These are phyloP conservation scores for Dendrothele bispora DNA, from an alignment of 768 basidiomycete species.

Conservation along the genomic window DNA sequence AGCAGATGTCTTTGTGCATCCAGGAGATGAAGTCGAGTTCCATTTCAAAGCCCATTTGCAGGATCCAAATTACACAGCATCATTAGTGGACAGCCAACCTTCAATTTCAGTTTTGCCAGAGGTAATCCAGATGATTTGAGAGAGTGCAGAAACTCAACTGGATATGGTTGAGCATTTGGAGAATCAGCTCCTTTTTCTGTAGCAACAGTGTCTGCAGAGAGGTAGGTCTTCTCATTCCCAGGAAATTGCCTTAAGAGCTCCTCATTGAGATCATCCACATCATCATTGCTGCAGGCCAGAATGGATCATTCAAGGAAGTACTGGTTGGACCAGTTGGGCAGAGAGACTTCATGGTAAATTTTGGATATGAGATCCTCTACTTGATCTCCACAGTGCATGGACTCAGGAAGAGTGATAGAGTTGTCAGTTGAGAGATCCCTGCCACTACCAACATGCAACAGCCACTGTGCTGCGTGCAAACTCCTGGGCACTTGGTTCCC, in stretches of 20 bases:
- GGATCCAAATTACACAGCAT: too few species aligned
- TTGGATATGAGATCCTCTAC: slow-evolving; percentile 11
- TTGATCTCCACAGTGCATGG: slow-evolving; percentile 3
- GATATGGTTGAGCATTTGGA: too few species aligned
- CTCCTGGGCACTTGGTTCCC: slow-evolving; percentile 7
- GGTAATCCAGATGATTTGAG: too few species aligned
- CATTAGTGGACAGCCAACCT: too few species aligned
- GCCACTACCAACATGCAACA: slow-evolving; percentile 9
- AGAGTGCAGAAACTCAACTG: too few species aligned
- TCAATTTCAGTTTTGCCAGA: too few species aligned
- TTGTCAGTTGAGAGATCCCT: background rate
- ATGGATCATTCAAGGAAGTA: slow-evolving; percentile 36
- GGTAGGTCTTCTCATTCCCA: slow-evolving; percentile 20
- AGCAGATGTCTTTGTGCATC: too few species aligned
- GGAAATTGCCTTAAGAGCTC: slow-evolving; percentile 19
- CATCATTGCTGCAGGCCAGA: slow-evolving; percentile 29
- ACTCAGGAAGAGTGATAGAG: background rate
- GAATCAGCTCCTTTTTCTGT: slow-evolving; percentile 17
- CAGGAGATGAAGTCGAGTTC: too few species aligned
- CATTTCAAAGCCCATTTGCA: too few species aligned
- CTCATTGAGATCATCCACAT: slow-evolving; percentile 34
- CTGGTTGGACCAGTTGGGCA: slow-evolving; percentile 18
- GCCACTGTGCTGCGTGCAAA: slow-evolving; percentile 14
- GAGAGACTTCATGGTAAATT: slow-evolving; percentile 10
- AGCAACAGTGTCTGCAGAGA: slow-evolving; percentile 29